Evolutionary conservation across 768 basidiomycete genomes (phyloP), one percentile per base, ranked within the genome.

Genomic region (Termitomyces sp.): DNA sequence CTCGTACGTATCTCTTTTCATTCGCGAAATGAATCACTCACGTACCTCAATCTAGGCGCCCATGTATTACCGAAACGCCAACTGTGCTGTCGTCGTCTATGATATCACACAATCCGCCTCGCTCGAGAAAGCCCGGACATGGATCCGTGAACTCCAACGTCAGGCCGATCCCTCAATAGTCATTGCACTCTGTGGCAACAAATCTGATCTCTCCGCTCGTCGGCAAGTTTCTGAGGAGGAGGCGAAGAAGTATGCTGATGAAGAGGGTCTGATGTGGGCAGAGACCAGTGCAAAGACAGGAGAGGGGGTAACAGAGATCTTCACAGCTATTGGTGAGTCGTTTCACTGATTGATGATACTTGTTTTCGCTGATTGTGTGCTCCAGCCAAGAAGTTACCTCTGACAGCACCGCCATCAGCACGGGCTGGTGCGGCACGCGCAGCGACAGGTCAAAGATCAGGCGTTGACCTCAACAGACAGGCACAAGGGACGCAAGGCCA

Each of bases 81-180:
- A 95, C 67, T 94, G 92, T 66, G 93, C 94, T 25, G 91, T 96
- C 27, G 94, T 95, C 46, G 93, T 95, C 21, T 96, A 94, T 70
- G 97, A 99, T 73, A 95, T 99, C 71, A 98, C 97, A 41, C 90
- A 93, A 68, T 69, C 88, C 8, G 80, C 92, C 23, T 96, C 95
- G 2, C 83, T 96, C 61, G 92, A 96, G 77, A 97, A 96, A 75
- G 96, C 96, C 29, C 89, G 90, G 64, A 87, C 87, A 61, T 98
- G 96, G 96, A 95, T 98, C 69, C 82, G 90, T 51, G 95, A 98
- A 72, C 85, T 98, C 2, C 95, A 97, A 68, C 92, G 95, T 54
- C 95, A 98, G 75, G 96, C 95, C 56, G 96, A 98, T 70, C 95
- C 96, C 7, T 91, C 89, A 43, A 98, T 97, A 78, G 85, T 96